Percentiles rank a stretch among this genome's conserved stretches.
These are phyloP conservation scores for Russula vinacea DNA, from an alignment of 768 basidiomycete genomes.

Conservation along the genomic window DNA sequence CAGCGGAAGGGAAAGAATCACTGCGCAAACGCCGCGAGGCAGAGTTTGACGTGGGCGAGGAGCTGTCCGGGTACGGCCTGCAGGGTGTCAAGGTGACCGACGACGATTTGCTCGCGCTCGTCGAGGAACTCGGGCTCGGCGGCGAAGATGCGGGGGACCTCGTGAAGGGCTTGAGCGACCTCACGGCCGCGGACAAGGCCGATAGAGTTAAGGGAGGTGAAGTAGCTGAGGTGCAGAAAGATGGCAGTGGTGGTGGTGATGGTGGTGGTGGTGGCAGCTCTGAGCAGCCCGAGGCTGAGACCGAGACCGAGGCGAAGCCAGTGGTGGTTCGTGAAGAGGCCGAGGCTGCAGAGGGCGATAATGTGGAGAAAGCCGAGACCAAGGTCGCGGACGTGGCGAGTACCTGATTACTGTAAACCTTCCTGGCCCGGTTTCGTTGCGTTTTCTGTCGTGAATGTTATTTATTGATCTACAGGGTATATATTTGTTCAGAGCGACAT, in stretches of 20 bases:
- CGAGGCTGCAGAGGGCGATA: conserved; percentile 9
- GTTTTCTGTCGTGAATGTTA: not conserved
- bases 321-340: too few relatives aligned
- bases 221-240: not conserved
- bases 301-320: too few relatives aligned
- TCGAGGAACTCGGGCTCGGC: conserved; percentile 71
- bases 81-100: conserved; percentile 76
- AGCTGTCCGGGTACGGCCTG: conserved; percentile 66
- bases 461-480: not conserved
- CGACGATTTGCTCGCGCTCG: conserved; percentile 66
- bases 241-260: too few relatives aligned
- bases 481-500: not conserved
- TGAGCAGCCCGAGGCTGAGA: too few relatives aligned
- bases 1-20: conserved; percentile 37
- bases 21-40: conserved; percentile 45
- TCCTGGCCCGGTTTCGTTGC: too few relatives aligned
- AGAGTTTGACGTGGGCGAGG: conserved; percentile 62
- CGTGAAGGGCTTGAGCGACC: conserved; percentile 56
- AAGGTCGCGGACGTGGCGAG: conserved; percentile 10
- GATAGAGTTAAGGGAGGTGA: conserved; percentile 27
- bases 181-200: conserved; percentile 30
- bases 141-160: conserved; percentile 76
- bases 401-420: conserved; percentile 3
- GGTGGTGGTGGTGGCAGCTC: not conserved
- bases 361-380: not conserved